Percentiles rank a stretch among this genome's conserved stretches.
Evolutionary conservation across 2,329 filamentous ascomycete species (phyloP).

Genomic region (Sporothrix humicola): DNA sequence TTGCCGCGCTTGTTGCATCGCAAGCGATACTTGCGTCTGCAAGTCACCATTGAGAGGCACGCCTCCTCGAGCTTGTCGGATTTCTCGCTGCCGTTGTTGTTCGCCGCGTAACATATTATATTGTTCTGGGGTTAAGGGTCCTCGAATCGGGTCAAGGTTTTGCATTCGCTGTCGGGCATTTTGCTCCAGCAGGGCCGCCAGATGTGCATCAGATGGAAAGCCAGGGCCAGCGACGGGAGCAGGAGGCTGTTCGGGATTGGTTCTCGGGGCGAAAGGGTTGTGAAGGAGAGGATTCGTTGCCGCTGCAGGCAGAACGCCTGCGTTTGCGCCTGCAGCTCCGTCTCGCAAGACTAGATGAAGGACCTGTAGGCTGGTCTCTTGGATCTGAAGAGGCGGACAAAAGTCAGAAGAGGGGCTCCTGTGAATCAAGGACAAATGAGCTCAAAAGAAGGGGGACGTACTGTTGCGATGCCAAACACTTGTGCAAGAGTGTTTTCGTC

Average conservation of each 20-base stretch:
- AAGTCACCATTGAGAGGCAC: not conserved
- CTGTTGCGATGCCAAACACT: slow-evolving; percentile 35
- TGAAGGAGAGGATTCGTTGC: not conserved
- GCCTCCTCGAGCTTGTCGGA: not conserved
- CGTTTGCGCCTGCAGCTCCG: not conserved
- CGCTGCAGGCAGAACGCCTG: no score
- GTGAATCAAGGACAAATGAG: not conserved
- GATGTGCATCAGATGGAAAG: no score
- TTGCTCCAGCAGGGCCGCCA: not conserved
- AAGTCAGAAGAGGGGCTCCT: not conserved
- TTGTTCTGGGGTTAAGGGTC: no score
- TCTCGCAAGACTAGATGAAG: slow-evolving; percentile 33
- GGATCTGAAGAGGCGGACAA: slow-evolving; percentile 1
- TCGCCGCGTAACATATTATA: no score
- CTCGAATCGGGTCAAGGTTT: no score
- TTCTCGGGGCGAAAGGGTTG: slow-evolving; percentile 10
- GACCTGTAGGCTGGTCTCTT: slow-evolving; percentile 12
- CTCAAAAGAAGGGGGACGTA: slow-evolving; percentile 13
- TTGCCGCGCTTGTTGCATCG: not conserved
- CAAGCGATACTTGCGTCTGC: not conserved
- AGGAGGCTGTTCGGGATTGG: not conserved
- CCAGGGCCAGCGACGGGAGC: not conserved
- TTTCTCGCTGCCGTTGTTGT: not conserved
- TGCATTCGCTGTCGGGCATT: no score
- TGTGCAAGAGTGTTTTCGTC: slow-evolving; percentile 32